A percentile compares a stretch with the other conserved stretches of the same genome.
Conservation (phyloP, 2,329 filamentous ascomycete species). For the Albifimbria verrucaria region DNA sequence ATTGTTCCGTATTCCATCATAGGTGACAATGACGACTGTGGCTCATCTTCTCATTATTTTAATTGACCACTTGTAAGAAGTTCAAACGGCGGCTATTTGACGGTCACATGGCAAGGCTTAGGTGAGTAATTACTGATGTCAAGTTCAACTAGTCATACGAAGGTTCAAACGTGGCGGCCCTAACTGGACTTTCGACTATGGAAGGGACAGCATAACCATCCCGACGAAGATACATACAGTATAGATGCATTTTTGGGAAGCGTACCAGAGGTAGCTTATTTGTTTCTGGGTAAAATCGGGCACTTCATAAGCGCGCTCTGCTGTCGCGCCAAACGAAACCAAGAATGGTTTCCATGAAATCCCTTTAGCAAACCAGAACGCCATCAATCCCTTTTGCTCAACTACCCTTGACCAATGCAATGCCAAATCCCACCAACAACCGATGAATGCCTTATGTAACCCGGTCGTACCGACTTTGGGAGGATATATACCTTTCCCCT, state of each 20-base stretch:
- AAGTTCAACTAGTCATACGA: too few species aligned
- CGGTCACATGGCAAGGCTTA: too few species aligned
- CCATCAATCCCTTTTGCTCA: constrained; percentile 12
- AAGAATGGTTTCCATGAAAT: constrained; percentile 9
- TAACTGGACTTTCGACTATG: background rate
- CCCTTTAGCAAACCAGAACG: constrained; percentile 13
- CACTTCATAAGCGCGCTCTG: constrained; percentile 3
- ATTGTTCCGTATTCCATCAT: too few species aligned
- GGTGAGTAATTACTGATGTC: too few species aligned
- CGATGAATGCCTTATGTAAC: constrained; percentile 27
- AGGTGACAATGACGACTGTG: too few species aligned
- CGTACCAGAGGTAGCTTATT: background rate
- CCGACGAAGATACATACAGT: background rate
- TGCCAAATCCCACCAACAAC: constrained; percentile 24
- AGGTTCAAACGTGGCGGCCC: too few species aligned
- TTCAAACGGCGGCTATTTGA: too few species aligned
- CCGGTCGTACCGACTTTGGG: constrained; percentile 14
- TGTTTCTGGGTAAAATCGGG: background rate
- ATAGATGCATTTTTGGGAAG: background rate
- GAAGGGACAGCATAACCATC: background rate
- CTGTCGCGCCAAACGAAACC: constrained; percentile 4
- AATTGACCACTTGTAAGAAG: too few species aligned
- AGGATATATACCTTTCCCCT: background rate
- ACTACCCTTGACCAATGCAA: constrained; percentile 15
- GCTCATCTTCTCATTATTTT: too few species aligned